Evolutionary conservation across 106 monocot genomes (phyloP).

Genomic region (Dioscorea alata): DNA sequence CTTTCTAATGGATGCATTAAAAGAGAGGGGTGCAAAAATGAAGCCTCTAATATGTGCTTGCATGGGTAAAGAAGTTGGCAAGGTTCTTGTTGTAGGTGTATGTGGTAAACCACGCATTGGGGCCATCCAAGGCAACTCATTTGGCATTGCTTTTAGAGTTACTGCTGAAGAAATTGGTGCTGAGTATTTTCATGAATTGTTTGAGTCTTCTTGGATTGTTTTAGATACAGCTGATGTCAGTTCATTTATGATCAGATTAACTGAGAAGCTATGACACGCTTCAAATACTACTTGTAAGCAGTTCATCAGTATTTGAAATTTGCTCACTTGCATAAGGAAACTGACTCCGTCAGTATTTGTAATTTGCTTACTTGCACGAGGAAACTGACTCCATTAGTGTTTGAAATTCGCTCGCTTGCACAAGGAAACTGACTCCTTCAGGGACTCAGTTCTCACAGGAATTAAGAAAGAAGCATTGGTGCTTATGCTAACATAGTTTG

Average conservation of each 20-base stretch:
- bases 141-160: constrained; percentile 71
- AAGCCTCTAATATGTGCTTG: constrained; percentile 90
- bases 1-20: constrained; percentile 92
- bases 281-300: not conserved
- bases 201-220: constrained; percentile 94
- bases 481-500: too few relatives aligned
- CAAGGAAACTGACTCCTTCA: too few relatives aligned
- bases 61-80: constrained; percentile 58
- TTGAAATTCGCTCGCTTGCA: too few relatives aligned
- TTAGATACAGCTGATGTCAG: constrained; percentile 54
- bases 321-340: too few relatives aligned
- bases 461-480: too few relatives aligned
- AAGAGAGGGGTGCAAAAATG: constrained; percentile 91
- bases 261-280: constrained; percentile 65
- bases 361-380: too few relatives aligned
- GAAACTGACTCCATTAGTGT: too few relatives aligned
- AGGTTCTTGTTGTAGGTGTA: constrained; percentile 82
- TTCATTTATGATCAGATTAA: constrained; percentile 87
- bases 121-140: constrained; percentile 84
- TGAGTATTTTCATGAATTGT: constrained; percentile 78
- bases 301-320: too few relatives aligned
- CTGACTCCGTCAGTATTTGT: too few relatives aligned
- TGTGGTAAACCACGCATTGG: constrained; percentile 80
- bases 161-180: constrained; percentile 81
- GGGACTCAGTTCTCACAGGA: too few relatives aligned